A percentile compares a stretch with the other conserved stretches of the same genome.
Conservation (phyloP, 352 stramenopile species). For the Lagenidium giganteum region DNA sequence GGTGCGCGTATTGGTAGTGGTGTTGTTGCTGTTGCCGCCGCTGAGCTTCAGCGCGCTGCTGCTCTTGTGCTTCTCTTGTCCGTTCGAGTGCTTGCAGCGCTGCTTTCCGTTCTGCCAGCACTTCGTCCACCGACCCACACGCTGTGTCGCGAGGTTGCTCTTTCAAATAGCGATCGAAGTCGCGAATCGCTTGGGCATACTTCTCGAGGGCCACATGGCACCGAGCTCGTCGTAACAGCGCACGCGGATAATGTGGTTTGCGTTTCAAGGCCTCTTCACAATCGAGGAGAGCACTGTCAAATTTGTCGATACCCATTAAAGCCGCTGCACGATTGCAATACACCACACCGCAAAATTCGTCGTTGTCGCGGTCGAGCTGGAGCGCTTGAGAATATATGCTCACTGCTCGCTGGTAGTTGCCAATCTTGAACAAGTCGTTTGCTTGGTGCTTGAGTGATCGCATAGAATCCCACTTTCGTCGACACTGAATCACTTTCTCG, state of each 20-base stretch:
- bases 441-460: conserved; percentile 58
- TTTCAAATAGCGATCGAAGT: conserved; percentile 70
- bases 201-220: conserved; percentile 61
- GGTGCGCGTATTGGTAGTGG: conserved; percentile 22
- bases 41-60: conserved; percentile 29
- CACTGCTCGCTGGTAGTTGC: conserved; percentile 46
- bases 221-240: conserved; percentile 58
- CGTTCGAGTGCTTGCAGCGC: conserved; percentile 44
- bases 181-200: conserved; percentile 52
- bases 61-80: conserved; percentile 25
- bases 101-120: conserved; percentile 43
- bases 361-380: conserved; percentile 50
- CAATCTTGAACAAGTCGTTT: conserved; percentile 61
- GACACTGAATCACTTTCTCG: conserved; percentile 64
- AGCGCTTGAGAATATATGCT: conserved; percentile 63
- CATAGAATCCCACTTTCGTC: conserved; percentile 61
- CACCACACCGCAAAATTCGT: conserved; percentile 74
- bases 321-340: conserved; percentile 81
- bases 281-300: conserved; percentile 60
- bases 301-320: conserved; percentile 67
- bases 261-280: conserved; percentile 66
- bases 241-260: conserved; percentile 52
- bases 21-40: conserved; percentile 39
- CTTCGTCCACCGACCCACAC: conserved; percentile 15
- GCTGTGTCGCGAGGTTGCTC: conserved; percentile 27